phyloP scores from a whole-genome alignment of 2,329 filamentous ascomycete species.

The Xenoacremonium recifei region DNA sequence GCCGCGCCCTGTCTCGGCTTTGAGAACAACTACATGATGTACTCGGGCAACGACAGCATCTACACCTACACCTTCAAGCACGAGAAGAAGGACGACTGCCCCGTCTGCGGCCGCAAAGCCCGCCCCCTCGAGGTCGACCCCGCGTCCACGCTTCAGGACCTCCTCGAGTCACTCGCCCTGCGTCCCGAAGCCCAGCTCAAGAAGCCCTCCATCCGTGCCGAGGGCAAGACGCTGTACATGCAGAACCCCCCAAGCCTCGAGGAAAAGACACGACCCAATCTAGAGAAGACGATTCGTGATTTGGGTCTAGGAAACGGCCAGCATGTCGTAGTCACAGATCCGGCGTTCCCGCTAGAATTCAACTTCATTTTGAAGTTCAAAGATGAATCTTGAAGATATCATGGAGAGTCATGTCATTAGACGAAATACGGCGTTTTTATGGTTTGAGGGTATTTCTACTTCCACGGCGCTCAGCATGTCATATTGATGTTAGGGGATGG shows the following conservation, averaged over 20 bases:
- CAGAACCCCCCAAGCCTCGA: constrained; percentile 79
- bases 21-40: constrained; percentile 97
- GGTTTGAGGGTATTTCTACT: constrained; percentile 20
- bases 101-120: constrained; percentile 84
- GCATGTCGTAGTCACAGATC: constrained; percentile 88
- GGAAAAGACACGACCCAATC: constrained; percentile 78
- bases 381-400: constrained; percentile 12
- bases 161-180: constrained; percentile 79
- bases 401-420: too few relatives aligned
- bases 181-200: constrained; percentile 90
- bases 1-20: constrained; percentile 77
- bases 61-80: constrained; percentile 98
- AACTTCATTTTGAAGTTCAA: constrained; percentile 54
- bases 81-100: constrained; percentile 90
- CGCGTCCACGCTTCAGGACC: constrained; percentile 72
- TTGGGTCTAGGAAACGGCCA: constrained; percentile 74
- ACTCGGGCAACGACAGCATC: constrained; percentile 90
- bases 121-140: constrained; percentile 72
- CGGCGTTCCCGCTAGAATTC: constrained; percentile 76
- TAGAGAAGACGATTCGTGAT: constrained; percentile 74
- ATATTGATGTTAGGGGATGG: too few relatives aligned
- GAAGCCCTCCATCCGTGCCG: constrained; percentile 78
- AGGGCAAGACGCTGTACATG: constrained; percentile 87
- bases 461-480: too few relatives aligned
- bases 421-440: constrained; percentile 7